Percentiles rank a stretch among this genome's conserved stretches.
Evolutionary conservation across 106 monocot species (phyloP).

Genomic region (Dendrobium huoshanense): DNA sequence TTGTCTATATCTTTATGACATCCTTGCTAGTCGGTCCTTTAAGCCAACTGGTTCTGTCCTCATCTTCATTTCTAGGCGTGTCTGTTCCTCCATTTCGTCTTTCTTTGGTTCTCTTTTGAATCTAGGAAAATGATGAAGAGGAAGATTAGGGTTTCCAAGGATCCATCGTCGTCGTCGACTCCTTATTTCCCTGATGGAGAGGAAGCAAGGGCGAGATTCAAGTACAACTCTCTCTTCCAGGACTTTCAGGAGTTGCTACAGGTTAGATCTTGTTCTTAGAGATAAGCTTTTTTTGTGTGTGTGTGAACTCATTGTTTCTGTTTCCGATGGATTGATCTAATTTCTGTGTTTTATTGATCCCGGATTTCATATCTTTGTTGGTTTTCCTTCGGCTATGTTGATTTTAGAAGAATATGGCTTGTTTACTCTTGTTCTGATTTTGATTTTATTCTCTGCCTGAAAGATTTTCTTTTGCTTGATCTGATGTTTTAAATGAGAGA

Average conservation of each 20-base stretch:
- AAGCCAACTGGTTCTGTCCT: too few relatives aligned
- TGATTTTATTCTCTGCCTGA: neutral
- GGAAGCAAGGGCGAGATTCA: slow-evolving; percentile 8
- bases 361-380: neutral
- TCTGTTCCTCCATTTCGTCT: neutral
- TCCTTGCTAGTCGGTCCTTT: neutral
- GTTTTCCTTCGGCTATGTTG: too few relatives aligned
- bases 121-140: neutral
- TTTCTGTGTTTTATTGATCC: neutral
- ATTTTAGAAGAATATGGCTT: too few relatives aligned
- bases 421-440: too few relatives aligned
- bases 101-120: neutral
- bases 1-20: neutral
- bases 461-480: neutral
- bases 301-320: neutral
- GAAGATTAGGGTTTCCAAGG: neutral
- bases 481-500: neutral
- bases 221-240: slow-evolving; percentile 9
- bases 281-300: neutral
- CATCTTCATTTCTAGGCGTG: neutral
- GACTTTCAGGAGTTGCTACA: slow-evolving; percentile 11
- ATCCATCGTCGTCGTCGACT: neutral
- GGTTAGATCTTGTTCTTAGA: slow-evolving; percentile 5
- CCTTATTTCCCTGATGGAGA: slow-evolving; percentile 4
- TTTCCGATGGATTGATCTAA: neutral